These are phyloP conservation scores for Lophium mytilinum DNA, from an alignment of 495 filamentous ascomycete species.

Conservation along the genomic window DNA sequence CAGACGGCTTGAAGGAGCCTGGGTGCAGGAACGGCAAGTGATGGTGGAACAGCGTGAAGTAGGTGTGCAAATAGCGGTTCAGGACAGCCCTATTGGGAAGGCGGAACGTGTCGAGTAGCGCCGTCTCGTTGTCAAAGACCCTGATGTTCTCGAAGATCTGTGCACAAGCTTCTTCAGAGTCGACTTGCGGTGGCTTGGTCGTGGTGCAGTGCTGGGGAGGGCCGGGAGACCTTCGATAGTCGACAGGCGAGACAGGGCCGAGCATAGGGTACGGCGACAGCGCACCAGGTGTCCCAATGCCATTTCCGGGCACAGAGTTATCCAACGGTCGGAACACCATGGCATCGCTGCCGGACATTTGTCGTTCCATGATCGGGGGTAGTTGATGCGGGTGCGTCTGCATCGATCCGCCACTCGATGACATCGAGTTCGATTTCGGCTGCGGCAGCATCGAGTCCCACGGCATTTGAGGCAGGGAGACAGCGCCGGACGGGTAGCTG, in stretches of 20 bases:
- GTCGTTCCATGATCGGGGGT: conserved; percentile 59
- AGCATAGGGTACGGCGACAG: conserved; percentile 72
- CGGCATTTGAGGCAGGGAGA: conserved; percentile 77
- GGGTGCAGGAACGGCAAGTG: conserved; percentile 95
- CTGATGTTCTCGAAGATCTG: conserved; percentile 80
- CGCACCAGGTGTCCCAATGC: conserved; percentile 68
- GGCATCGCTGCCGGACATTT: conserved; percentile 48
- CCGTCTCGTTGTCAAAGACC: conserved; percentile 64
- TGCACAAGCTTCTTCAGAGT: conserved; percentile 70
- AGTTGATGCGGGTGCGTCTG: conserved; percentile 52
- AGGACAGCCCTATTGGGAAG: conserved; percentile 67
- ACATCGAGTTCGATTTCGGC: conserved; percentile 57
- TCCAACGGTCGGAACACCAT: conserved; percentile 59
- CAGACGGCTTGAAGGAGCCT: conserved; percentile 75
- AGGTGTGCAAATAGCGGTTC: conserved; percentile 87
- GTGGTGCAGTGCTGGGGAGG: conserved; percentile 38
- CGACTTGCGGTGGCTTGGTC: conserved; percentile 40
- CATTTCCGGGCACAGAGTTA: conserved; percentile 60
- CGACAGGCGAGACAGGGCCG: conserved; percentile 61
- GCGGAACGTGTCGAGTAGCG: conserved; percentile 83
- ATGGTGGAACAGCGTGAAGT: conserved; percentile 95
- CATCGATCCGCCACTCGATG: conserved; percentile 45
- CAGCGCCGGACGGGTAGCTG: conserved; percentile 58
- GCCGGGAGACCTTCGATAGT: conserved; percentile 61
- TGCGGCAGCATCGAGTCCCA: conserved; percentile 78